A percentile compares a stretch with the other conserved stretches of the same genome.
These are phyloP conservation scores for Skeletonema menzelii DNA, from an alignment of 108 stramenopile species.

Conservation along the genomic window DNA sequence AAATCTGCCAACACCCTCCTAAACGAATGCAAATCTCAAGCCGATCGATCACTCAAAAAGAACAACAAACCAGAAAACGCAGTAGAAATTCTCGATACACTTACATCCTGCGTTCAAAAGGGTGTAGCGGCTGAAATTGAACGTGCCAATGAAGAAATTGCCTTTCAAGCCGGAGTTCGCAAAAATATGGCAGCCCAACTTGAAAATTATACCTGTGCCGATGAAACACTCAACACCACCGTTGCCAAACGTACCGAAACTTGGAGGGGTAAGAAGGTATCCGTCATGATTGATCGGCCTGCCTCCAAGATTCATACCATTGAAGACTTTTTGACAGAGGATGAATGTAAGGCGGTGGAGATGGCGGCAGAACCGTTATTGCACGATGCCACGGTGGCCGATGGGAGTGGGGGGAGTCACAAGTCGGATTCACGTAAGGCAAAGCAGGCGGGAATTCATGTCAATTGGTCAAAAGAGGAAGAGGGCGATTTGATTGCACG, in stretches of 20 bases:
- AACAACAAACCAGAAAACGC: not conserved
- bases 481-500: conserved; percentile 63
- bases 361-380: conserved; percentile 56
- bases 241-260: conserved; percentile 23
- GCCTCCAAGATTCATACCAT: conserved; percentile 70
- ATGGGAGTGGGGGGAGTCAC: conserved; percentile 74
- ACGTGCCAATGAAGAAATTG: conserved; percentile 70
- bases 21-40: conserved; percentile 45
- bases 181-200: conserved; percentile 54
- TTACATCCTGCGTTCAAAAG: conserved; percentile 57
- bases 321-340: conserved; percentile 74
- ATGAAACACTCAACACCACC: conserved; percentile 57
- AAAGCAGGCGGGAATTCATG: conserved; percentile 79
- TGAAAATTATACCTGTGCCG: conserved; percentile 87
- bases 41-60: conserved; percentile 3
- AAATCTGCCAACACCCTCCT: conserved; percentile 51
- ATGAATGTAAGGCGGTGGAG: conserved; percentile 86
- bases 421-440: conserved; percentile 73
- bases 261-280: conserved; percentile 45
- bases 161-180: conserved; percentile 62
- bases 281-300: conserved; percentile 72
- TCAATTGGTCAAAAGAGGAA: conserved; percentile 61
- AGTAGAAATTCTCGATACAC: conserved; percentile 22
- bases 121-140: conserved; percentile 44
- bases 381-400: conserved; percentile 78